Conservation (phyloP, 768 basidiomycete species). For the Russula ochroleuca region DNA sequence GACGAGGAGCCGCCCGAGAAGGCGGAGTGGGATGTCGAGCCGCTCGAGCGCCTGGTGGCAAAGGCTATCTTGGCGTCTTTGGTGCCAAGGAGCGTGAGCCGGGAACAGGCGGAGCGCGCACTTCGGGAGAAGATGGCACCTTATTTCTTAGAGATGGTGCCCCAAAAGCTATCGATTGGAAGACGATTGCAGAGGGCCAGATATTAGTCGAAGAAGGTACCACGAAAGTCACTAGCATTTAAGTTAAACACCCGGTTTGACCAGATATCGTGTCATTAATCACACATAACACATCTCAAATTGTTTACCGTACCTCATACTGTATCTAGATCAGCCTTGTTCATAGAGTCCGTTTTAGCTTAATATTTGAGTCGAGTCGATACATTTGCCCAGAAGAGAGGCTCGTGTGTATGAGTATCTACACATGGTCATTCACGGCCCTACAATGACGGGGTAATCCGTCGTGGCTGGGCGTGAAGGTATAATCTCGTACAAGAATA, state of each 20-base stretch:
- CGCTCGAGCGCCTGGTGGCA: slow-evolving; percentile 22
- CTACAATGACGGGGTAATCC: not conserved
- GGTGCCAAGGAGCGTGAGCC: not conserved
- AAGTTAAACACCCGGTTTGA: not conserved
- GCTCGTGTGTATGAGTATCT: no score
- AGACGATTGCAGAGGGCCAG: slow-evolving; percentile 12
- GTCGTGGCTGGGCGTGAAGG: not conserved
- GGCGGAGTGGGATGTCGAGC: slow-evolving; percentile 20
- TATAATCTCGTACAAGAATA: slow-evolving; percentile 3
- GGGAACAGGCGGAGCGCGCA: not conserved
- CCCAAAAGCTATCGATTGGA: slow-evolving; percentile 12
- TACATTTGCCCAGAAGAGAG: not conserved
- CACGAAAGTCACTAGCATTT: not conserved
- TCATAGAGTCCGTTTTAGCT: not conserved
- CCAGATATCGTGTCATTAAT: not conserved
- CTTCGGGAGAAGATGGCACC: slow-evolving; percentile 8
- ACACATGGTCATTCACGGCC: not conserved
- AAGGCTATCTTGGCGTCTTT: slow-evolving; percentile 11
- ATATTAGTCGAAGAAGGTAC: not conserved
- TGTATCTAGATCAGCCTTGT: not conserved
- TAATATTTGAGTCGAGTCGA: not conserved
- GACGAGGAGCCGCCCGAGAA: not conserved
- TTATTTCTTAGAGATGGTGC: slow-evolving; percentile 16
- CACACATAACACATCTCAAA: not conserved
- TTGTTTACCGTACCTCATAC: no score